phyloP scores from a whole-genome alignment of 257 asterid genomes.

The Salvia rosmarinus region DNA sequence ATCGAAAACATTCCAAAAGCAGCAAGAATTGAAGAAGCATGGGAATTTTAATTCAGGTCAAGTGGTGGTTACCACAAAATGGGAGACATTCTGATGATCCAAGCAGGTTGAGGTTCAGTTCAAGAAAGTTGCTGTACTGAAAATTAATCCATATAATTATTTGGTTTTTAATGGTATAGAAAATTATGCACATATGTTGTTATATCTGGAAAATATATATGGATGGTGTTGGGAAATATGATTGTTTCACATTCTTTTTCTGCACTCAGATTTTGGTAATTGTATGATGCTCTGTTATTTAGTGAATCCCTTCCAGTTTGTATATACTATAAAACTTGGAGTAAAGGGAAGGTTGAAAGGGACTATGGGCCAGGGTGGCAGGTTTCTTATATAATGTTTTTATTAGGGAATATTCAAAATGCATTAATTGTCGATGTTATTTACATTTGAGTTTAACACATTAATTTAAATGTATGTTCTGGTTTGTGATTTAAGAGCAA shows the following conservation, averaged over 20 bases:
- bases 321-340: conserved; percentile 23
- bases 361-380: background rate
- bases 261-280: conserved; percentile 17
- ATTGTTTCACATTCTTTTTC: background rate
- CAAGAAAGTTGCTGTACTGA: conserved; percentile 32
- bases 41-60: conserved; percentile 45
- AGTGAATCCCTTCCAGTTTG: conserved; percentile 23
- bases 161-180: conserved; percentile 24
- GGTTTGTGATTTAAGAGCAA: too few species aligned
- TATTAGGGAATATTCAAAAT: too few species aligned
- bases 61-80: conserved; percentile 68
- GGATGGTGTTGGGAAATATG: conserved; percentile 23
- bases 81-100: conserved; percentile 70
- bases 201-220: conserved; percentile 23
- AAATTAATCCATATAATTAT: background rate
- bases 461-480: too few species aligned
- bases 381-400: too few species aligned
- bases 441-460: too few species aligned
- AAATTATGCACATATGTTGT: conserved; percentile 14
- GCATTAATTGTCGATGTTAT: too few species aligned
- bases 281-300: conserved; percentile 32
- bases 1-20: conserved; percentile 40
- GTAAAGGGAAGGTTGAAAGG: conserved; percentile 18
- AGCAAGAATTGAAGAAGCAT: conserved; percentile 44
- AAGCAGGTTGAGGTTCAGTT: conserved; percentile 18